A percentile compares a stretch with the other conserved stretches of the same genome.
Evolutionary conservation across 2,329 filamentous ascomycete genomes (phyloP).

Genomic region (Exophiala spinifera): DNA sequence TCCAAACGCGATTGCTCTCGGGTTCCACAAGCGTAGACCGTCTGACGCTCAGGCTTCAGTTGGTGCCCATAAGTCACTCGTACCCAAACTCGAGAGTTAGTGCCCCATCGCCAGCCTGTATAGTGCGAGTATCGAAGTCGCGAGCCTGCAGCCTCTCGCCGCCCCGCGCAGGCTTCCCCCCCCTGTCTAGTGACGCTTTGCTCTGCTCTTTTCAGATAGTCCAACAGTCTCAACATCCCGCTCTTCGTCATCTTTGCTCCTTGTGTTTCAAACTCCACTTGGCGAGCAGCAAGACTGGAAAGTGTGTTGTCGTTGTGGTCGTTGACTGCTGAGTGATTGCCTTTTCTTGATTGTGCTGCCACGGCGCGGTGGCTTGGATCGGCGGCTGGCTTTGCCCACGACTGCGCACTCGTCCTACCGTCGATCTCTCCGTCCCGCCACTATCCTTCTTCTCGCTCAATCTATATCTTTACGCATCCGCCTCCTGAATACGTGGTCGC

Average conservation of each 20-base stretch:
- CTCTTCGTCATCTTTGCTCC: neutral
- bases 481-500: neutral
- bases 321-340: constrained; percentile 1
- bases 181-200: neutral
- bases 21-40: neutral
- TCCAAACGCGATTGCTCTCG: neutral
- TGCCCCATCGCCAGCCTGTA: neutral
- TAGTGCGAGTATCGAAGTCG: neutral
- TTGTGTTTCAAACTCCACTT: neutral
- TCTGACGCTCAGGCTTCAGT: neutral
- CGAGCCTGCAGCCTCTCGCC: neutral
- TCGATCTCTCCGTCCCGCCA: neutral
- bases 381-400: neutral
- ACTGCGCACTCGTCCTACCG: neutral
- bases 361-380: neutral
- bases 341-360: neutral
- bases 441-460: neutral
- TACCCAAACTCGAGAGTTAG: neutral
- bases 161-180: neutral
- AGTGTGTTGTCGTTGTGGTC: neutral
- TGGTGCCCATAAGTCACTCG: neutral
- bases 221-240: neutral
- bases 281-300: neutral
- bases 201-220: neutral
- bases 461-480: neutral